Evolutionary conservation across 2,329 filamentous ascomycete species (phyloP), one percentile per base, ranked within the genome.

Genomic region (Penicillium nordicum): DNA sequence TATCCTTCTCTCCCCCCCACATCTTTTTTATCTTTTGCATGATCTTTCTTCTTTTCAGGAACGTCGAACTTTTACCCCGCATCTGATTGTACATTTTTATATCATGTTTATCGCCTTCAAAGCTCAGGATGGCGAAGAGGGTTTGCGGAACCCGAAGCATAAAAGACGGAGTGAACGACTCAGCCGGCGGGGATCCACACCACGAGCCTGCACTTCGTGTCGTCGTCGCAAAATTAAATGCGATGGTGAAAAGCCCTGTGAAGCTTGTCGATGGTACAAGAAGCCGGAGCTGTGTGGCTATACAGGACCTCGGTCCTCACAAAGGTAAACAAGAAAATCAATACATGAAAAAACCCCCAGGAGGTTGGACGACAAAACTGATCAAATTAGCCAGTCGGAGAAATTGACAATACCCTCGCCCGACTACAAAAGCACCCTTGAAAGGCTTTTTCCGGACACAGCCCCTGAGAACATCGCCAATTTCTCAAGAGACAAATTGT

Each of bases 211-310:
- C 69, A 84, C 87, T 46, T 87, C 88, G 66, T 90, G 89, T 75
- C 87, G 90, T 70, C 81, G 88, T 59, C 82, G 89, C 58, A 92
- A 92, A 74, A 92, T 92, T 44, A 85, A 88, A 60, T 92, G 89
- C 69, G 88, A 91, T 75, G 89, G 89, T 57, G 82, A 86, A 60
- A 86, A 89, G 68, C 89, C 89, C 5, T 92, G 89, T 69, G 87
- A 88, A 30, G 88, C 91, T 71, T 92, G 89, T 70, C 82, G 88
- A 53, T 91, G 88, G 69, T 91, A 90, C 69, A 84, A 88, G 51
- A 88, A 88, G 59, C 86, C 88, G 3, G 88, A 91, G 71, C 79
- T 84, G 51, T 92, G 89, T 70, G 85, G 84, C 65, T 92, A 92
- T 72, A 85, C 89, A 62, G 90, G 91, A 74, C 88, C 89, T 62